Evolutionary conservation across 805 yeast species (phyloP), one percentile per base, ranked within the genome.

Genomic region (Maudiozyma serrabonitensis): DNA sequence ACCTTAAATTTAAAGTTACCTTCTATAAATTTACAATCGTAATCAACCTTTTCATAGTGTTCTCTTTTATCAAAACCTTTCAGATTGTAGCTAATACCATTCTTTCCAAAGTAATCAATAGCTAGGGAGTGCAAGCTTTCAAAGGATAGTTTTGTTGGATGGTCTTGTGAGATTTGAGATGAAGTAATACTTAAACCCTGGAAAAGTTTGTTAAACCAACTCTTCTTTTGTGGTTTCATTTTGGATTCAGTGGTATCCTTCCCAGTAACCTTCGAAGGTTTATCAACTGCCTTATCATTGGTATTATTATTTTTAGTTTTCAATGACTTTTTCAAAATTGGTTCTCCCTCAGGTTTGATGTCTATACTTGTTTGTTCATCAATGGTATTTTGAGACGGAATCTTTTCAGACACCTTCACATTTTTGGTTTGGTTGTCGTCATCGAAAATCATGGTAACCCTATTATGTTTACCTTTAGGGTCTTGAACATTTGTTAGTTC

Each of bases 401-500:
- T 8, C 26, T 35, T n/a, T 15, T 35, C 38, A 15, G 38, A n/a
- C 11, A 18, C 26, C 40, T 50, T 43, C 18, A 13, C 8, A 11
- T 31, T 54, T 51, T 53, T 43, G 52, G 39, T 15, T 54, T 51
- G 54, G 46, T 55, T 58, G 9, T 59, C 57, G 25, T 54, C 64
- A 54, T 60, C 66, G 51, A 59, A 64, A 23, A 60, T 49, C 61
- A 63, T 56, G 6, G 66, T 59, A 4, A 61, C 63, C 51, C 69
- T 53, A 42, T 60, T 61, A 8, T 35, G 45, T 13, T 57, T 46
- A 11, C 43, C n/a, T 8, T 44, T 41, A 15, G 34, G 40, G 2
- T 46, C 38, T 16, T 23, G 32, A 6, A 13, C 37, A 9, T 18
- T 31, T 34, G 43, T 13, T 9, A 15, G 23, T 9, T 42, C 21